These are phyloP conservation scores for Ambrosia hybrid DNA, from an alignment of 140 eudicot genomes.

Conservation along the genomic window DNA sequence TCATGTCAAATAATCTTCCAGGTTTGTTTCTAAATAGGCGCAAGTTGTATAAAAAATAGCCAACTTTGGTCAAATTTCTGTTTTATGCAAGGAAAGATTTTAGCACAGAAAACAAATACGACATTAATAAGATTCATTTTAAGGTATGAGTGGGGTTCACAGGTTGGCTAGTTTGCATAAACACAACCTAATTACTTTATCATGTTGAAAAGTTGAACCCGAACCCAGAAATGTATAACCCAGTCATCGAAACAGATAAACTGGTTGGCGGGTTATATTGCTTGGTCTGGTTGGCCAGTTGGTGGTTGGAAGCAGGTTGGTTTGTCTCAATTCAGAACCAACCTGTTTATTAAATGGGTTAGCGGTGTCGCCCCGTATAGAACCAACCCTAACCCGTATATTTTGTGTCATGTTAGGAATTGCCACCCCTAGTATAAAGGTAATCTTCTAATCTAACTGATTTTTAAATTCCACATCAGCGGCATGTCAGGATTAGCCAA, in stretches of 20 bases:
- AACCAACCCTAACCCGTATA: neutral
- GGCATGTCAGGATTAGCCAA: too few relatives aligned
- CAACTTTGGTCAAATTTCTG: neutral
- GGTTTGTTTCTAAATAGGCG: constrained; percentile 38
- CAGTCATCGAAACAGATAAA: neutral
- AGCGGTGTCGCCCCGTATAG: neutral
- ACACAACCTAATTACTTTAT: neutral
- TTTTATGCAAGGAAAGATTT: neutral
- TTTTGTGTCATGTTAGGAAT: neutral
- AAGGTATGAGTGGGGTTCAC: neutral
- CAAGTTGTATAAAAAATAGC: neutral
- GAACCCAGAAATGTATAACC: neutral
- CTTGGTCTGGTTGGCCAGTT: neutral
- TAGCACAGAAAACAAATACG: neutral
- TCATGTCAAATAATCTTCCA: constrained; percentile 71
- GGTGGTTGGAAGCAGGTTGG: neutral
- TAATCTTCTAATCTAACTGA: constrained; percentile 6
- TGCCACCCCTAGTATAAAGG: neutral
- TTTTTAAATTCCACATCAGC: neutral
- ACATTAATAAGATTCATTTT: too few relatives aligned
- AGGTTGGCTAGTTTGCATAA: neutral
- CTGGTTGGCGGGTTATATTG: constrained; percentile 1
- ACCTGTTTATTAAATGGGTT: neutral
- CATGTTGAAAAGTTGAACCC: neutral
- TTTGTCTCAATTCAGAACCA: neutral